Percentiles rank a stretch among this genome's conserved stretches.
Evolutionary conservation across 2,329 filamentous ascomycete genomes (phyloP).

Genomic region (Colletotrichum acutatum): DNA sequence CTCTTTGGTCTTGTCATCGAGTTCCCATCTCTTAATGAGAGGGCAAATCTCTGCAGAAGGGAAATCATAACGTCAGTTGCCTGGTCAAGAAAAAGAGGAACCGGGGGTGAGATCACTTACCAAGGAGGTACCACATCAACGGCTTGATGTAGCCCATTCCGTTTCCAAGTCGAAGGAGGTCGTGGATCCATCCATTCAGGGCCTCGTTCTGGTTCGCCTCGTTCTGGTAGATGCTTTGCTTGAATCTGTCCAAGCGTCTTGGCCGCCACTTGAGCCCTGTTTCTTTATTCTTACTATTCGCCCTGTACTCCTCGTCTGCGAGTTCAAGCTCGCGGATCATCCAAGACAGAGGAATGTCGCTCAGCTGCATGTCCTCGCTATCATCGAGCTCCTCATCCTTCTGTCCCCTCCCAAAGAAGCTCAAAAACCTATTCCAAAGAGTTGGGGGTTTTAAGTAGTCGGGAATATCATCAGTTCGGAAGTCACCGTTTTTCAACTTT

Average conservation of each 20-base stretch:
- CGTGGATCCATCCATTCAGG: constrained; percentile 47
- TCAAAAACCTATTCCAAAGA: neutral
- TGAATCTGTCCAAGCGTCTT: constrained; percentile 40
- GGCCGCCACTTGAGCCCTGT: neutral
- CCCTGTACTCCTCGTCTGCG: constrained; percentile 42
- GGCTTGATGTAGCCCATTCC: constrained; percentile 51
- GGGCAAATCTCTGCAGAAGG: constrained; percentile 37
- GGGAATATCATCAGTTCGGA: constrained; percentile 29
- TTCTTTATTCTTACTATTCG: neutral
- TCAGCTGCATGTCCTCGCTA: constrained; percentile 53
- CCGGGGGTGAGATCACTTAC: constrained; percentile 44
- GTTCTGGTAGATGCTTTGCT: constrained; percentile 22
- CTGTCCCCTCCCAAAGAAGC: neutral
- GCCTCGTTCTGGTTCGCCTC: constrained; percentile 40
- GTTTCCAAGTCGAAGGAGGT: constrained; percentile 49
- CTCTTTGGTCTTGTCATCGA: constrained; percentile 39
- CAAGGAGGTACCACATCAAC: constrained; percentile 54
- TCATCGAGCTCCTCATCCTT: constrained; percentile 43
- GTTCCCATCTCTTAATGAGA: constrained; percentile 52
- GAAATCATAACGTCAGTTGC: neutral
- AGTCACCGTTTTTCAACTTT: neutral
- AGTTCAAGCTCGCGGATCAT: constrained; percentile 61
- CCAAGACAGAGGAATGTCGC: constrained; percentile 61
- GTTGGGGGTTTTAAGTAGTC: neutral
- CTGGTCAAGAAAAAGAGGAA: constrained; percentile 28